Evolutionary conservation across 495 filamentous ascomycete genomes (phyloP).

Genomic region (Aspergillus nidulans): DNA sequence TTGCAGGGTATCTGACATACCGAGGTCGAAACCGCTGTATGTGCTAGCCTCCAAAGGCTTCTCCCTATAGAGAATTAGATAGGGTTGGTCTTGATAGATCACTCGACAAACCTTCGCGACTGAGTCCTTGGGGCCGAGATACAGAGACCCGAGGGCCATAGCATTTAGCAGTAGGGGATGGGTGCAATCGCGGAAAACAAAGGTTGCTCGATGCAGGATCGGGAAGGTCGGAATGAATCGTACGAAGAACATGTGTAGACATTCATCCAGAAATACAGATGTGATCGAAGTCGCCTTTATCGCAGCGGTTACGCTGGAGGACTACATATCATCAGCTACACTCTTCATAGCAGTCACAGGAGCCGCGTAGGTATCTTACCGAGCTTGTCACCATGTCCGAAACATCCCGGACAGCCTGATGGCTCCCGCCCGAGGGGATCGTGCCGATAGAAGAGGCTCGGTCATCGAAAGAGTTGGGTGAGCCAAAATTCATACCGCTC

Average conservation of each 20-base stretch:
- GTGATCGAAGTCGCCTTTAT: conserved; percentile 45
- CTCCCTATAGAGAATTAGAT: conserved; percentile 24
- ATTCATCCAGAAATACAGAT: conserved; percentile 47
- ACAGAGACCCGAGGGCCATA: conserved; percentile 48
- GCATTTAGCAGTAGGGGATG: conserved; percentile 45
- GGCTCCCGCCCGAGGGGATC: conserved; percentile 42
- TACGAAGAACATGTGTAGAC: conserved; percentile 49
- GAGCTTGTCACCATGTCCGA: conserved; percentile 46
- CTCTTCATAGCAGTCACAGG: not conserved
- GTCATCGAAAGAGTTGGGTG: conserved; percentile 36
- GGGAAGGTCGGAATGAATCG: conserved; percentile 49
- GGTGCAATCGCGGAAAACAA: conserved; percentile 47
- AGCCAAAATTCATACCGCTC: conserved; percentile 31
- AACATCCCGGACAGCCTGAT: conserved; percentile 45
- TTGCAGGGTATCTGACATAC: conserved; percentile 13
- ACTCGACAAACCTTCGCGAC: conserved; percentile 29
- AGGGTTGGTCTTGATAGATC: not conserved
- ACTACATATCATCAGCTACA: conserved; percentile 21
- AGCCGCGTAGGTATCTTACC: conserved; percentile 24
- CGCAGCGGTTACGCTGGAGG: conserved; percentile 43
- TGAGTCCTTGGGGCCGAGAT: conserved; percentile 43
- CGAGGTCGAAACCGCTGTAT: conserved; percentile 46
- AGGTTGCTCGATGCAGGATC: conserved; percentile 44
- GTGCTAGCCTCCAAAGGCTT: conserved; percentile 46
- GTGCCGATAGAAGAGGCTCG: conserved; percentile 33